Evolutionary conservation across 495 filamentous ascomycete genomes (phyloP).

Genomic region (Aspergillus incahuasiensis): DNA sequence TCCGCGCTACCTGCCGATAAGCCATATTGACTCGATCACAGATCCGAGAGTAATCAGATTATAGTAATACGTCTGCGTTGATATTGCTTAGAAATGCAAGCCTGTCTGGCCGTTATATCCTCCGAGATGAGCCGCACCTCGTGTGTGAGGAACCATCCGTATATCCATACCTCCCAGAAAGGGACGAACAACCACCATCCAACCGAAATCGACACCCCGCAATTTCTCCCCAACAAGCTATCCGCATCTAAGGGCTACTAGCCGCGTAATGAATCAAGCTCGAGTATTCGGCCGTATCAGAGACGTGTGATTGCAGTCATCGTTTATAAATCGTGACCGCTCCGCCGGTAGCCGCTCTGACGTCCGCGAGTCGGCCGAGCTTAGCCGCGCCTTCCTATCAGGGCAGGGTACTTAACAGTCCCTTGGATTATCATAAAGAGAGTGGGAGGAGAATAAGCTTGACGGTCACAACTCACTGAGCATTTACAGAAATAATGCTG

Average conservation of each 20-base stretch:
- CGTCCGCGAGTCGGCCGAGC: background rate
- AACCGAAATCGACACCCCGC: background rate
- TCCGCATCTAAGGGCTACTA: background rate
- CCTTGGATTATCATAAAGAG: no score
- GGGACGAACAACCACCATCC: background rate
- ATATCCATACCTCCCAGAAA: no score
- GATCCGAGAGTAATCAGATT: no score
- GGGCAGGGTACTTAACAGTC: background rate
- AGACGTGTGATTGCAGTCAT: background rate
- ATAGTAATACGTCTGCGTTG: no score
- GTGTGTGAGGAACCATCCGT: no score
- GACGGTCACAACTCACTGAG: no score
- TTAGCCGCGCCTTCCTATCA: background rate
- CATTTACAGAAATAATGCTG: background rate
- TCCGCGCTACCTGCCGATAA: background rate
- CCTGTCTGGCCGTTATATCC: background rate
- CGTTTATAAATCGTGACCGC: background rate
- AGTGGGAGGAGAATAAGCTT: no score
- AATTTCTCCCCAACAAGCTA: background rate
- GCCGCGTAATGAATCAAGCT: background rate
- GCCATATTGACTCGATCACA: no score
- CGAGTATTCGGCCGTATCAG: background rate
- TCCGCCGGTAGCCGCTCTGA: slow-evolving; percentile 2
- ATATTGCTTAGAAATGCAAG: background rate
- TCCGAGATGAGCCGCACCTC: background rate